These are phyloP conservation scores for Kokia cookei DNA, from an alignment of 441 rosid species.

Conservation along the genomic window DNA sequence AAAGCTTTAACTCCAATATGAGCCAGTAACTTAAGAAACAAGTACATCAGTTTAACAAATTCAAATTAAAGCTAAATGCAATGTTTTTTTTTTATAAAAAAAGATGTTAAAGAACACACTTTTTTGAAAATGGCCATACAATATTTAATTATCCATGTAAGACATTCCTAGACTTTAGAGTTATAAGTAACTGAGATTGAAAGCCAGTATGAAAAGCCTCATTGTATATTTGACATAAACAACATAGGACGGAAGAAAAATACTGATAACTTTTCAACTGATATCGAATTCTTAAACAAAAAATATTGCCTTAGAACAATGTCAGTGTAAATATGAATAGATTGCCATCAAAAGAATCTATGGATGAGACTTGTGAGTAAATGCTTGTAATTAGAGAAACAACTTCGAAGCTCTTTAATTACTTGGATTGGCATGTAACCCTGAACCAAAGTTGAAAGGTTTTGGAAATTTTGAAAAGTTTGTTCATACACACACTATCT, in stretches of 20 bases:
- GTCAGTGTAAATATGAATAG: not conserved
- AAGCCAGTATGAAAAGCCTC: not conserved
- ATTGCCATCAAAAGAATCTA: not conserved
- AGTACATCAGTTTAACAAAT: not conserved
- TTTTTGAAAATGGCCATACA: not conserved
- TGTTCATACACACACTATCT: not conserved
- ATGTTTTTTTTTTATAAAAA: too few species aligned
- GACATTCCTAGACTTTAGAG: not conserved
- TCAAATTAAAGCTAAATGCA: not conserved
- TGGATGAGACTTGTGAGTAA: not conserved
- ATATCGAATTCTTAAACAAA: not conserved
- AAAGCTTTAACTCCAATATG: not conserved
- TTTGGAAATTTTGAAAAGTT: not conserved
- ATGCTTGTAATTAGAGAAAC: not conserved
- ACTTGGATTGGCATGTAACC: not conserved
- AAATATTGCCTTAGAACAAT: not conserved
- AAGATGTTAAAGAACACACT: not conserved
- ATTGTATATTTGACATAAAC: not conserved
- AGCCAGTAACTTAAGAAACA: not conserved
- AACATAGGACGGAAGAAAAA: not conserved
- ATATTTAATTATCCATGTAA: not conserved
- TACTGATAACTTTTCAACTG: not conserved
- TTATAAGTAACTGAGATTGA: not conserved
- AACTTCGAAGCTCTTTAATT: not conserved
- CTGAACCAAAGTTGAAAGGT: not conserved